Conservation (phyloP, 768 basidiomycete species). For the Sarcodon sp. region DNA sequence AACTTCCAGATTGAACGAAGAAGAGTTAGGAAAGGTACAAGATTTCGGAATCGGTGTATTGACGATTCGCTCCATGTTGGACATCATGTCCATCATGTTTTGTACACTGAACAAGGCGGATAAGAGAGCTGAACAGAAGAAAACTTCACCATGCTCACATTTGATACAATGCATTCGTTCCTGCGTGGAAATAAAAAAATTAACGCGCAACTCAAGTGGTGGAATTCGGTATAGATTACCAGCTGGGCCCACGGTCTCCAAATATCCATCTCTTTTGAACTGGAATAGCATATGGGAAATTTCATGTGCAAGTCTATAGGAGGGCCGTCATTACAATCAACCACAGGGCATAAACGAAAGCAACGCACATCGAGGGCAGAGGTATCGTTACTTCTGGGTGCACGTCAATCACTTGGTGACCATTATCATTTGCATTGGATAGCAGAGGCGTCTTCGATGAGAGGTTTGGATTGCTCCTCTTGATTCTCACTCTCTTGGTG, state of each 20-base stretch:
- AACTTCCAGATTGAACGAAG: conserved; percentile 2
- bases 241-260: conserved; percentile 87
- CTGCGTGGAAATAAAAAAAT: conserved; percentile 19
- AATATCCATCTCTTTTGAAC: conserved; percentile 67
- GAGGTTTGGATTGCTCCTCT: conserved; percentile 53
- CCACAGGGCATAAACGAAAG: background rate
- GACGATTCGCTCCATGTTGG: conserved; percentile 82
- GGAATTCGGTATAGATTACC: conserved; percentile 23
- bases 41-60: conserved; percentile 76
- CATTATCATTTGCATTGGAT: conserved; percentile 47
- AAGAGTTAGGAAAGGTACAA: conserved; percentile 28
- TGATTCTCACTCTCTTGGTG: conserved; percentile 51
- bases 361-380: conserved; percentile 62
- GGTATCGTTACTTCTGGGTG: conserved; percentile 34
- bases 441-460: conserved; percentile 49
- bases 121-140: background rate
- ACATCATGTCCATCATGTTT: conserved; percentile 75
- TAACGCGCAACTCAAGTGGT: too few species aligned
- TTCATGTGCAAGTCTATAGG: conserved; percentile 67
- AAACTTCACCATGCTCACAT: conserved; percentile 28
- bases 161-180: conserved; percentile 64
- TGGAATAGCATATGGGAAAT: conserved; percentile 53
- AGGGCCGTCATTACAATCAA: background rate
- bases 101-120: conserved; percentile 37
- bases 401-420: conserved; percentile 36